A percentile compares a stretch with the other conserved stretches of the same genome.
Evolutionary conservation across 176 grass and related monocot genomes (phyloP).

Genomic region (Rhipidocladum racemiflorum): DNA sequence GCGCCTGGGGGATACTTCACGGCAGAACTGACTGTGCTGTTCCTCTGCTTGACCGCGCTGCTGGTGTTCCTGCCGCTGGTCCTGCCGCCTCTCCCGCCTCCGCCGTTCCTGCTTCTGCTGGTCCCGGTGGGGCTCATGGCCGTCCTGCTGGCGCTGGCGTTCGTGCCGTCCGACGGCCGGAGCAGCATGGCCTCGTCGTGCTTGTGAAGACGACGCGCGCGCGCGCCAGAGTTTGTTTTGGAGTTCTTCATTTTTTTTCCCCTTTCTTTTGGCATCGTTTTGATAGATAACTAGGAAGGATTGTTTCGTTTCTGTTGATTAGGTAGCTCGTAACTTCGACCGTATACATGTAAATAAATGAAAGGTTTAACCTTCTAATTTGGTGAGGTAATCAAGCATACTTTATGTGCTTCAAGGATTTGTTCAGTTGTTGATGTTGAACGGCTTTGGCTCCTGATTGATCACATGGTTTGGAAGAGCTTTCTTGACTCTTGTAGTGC

Average conservation of each 20-base stretch:
- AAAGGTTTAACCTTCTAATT: not conserved
- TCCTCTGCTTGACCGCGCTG: slow-evolving; percentile 44
- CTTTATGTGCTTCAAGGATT: not conserved
- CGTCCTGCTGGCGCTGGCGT: slow-evolving; percentile 48
- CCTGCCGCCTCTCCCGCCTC: slow-evolving; percentile 56
- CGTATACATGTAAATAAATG: not conserved
- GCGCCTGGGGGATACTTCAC: slow-evolving; percentile 38
- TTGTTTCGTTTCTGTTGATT: not conserved
- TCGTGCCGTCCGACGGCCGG: slow-evolving; percentile 34
- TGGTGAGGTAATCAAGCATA: not conserved
- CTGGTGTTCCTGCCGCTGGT: slow-evolving; percentile 56
- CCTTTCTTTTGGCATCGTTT: not conserved
- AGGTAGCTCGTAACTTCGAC: not conserved
- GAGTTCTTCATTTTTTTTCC: not conserved
- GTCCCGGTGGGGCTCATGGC: slow-evolving; percentile 52
- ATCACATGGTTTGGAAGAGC: not conserved
- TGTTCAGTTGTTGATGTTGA: not conserved
- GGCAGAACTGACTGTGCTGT: slow-evolving; percentile 25
- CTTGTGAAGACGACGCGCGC: not conserved
- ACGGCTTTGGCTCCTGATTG: not conserved
- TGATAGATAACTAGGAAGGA: not conserved
- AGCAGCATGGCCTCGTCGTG: slow-evolving; percentile 16
- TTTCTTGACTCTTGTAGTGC: not conserved
- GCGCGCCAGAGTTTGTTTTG: not conserved
- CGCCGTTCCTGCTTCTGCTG: slow-evolving; percentile 39